Percentiles rank a stretch among this genome's conserved stretches.
Conservation (phyloP, 345 rosid species). For the Isatis tinctoria region DNA sequence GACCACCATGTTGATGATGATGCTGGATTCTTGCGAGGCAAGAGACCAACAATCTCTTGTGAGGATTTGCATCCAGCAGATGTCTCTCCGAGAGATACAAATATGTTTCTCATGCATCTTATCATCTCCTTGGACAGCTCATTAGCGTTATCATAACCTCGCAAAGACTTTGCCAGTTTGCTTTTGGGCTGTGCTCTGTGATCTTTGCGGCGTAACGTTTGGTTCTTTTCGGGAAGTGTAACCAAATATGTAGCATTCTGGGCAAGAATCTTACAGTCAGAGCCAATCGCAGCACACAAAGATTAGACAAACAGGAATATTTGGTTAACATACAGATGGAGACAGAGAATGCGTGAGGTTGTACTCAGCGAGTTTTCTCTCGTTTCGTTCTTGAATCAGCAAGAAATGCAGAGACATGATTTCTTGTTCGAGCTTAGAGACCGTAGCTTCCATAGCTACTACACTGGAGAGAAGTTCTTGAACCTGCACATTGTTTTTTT, state of each 20-base stretch:
- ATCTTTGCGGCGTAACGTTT: neutral
- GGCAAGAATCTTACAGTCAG: conserved; percentile 6
- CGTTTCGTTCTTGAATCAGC: conserved; percentile 90
- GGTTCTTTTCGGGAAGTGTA: conserved; percentile 7
- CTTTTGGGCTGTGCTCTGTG: conserved; percentile 21
- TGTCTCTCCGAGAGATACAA: conserved; percentile 75
- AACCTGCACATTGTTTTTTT: conserved; percentile 36
- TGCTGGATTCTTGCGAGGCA: conserved; percentile 13
- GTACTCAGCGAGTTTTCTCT: conserved; percentile 76
- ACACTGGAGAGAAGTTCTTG: conserved; percentile 66
- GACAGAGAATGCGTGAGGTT: conserved; percentile 51
- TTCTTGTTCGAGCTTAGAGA: conserved; percentile 70
- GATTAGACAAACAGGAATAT: neutral
- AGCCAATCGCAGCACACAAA: neutral
- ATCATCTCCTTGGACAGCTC: conserved; percentile 76
- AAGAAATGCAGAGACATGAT: conserved; percentile 79
- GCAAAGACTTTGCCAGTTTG: conserved; percentile 17
- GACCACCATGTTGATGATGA: conserved; percentile 33
- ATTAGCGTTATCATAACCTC: conserved; percentile 22
- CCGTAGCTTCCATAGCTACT: conserved; percentile 52
- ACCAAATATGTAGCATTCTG: conserved; percentile 27
- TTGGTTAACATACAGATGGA: conserved; percentile 31
- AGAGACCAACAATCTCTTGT: conserved; percentile 12
- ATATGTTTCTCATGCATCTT: conserved; percentile 89
- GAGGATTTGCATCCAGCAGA: conserved; percentile 52